Percentiles rank a stretch among this genome's conserved stretches.
phyloP scores from a whole-genome alignment of 305 asterid species.

The Ilex paraguariensis region DNA sequence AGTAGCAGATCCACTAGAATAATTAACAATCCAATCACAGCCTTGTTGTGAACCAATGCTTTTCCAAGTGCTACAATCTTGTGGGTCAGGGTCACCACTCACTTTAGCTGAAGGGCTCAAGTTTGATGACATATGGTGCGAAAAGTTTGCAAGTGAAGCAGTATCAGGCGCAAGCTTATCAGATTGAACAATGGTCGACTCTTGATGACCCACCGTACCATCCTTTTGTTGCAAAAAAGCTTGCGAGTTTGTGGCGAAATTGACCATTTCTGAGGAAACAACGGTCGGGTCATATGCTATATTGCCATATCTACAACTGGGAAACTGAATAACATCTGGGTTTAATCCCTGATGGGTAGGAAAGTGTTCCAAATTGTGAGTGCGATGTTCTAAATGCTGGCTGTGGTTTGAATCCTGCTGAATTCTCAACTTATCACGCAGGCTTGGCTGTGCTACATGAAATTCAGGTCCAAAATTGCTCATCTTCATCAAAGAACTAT shows the following conservation, averaged over 20 bases:
- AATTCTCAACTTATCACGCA: slow-evolving; percentile 54
- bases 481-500: slow-evolving; percentile 33
- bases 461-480: slow-evolving; percentile 40
- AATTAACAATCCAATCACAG: slow-evolving; percentile 32
- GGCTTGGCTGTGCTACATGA: slow-evolving; percentile 77
- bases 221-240: slow-evolving; percentile 16
- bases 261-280: slow-evolving; percentile 31
- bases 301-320: too few species aligned
- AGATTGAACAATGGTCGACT: too few species aligned
- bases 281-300: slow-evolving; percentile 29
- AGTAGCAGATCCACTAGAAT: slow-evolving; percentile 15
- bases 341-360: too few species aligned
- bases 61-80: slow-evolving; percentile 41
- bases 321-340: too few species aligned
- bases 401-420: slow-evolving; percentile 20
- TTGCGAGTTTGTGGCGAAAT: slow-evolving; percentile 19
- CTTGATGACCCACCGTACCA: not conserved
- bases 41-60: slow-evolving; percentile 34
- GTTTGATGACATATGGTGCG: too few species aligned
- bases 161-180: too few species aligned
- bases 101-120: too few species aligned
- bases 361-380: slow-evolving; percentile 4
- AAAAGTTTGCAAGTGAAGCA: too few species aligned
- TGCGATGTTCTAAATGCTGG: slow-evolving; percentile 16
- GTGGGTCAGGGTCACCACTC: too few species aligned